Percentiles rank a stretch among this genome's conserved stretches.
phyloP scores from a whole-genome alignment of 345 rosid species.

The Trapa incisa region DNA sequence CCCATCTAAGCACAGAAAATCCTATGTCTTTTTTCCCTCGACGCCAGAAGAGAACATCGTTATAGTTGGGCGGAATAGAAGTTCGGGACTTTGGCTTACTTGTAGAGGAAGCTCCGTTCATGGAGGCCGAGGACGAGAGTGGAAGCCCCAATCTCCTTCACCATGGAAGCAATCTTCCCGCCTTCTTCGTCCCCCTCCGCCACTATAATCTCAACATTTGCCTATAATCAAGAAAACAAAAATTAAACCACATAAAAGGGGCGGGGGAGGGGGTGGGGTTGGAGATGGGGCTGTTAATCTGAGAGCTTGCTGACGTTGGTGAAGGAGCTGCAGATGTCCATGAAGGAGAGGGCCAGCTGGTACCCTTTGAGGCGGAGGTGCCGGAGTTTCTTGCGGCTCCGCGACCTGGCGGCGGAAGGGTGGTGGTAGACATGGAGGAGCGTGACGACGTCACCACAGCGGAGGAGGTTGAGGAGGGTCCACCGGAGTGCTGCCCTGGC shows the following conservation, averaged over 20 bases:
- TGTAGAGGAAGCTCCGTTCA: constrained; percentile 81
- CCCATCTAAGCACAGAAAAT: background rate
- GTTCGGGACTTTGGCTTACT: constrained; percentile 23
- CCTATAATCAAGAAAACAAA: constrained; percentile 14
- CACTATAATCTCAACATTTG: constrained; percentile 66
- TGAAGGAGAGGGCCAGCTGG: constrained; percentile 38
- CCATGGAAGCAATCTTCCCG: constrained; percentile 40
- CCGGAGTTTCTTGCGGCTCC: constrained; percentile 14
- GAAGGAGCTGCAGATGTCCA: constrained; percentile 33
- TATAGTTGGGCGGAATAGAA: background rate
- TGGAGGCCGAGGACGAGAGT: constrained; percentile 81
- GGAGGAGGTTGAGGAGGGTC: constrained; percentile 33
- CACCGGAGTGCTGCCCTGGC: constrained; percentile 34
- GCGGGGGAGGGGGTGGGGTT: background rate
- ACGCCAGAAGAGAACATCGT: too few species aligned
- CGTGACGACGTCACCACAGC: constrained; percentile 31
- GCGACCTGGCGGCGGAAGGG: constrained; percentile 1
- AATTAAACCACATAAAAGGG: background rate
- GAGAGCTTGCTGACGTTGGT: constrained; percentile 17
- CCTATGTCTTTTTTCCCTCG: background rate
- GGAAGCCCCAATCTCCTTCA: constrained; percentile 64
- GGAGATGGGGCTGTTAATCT: background rate
- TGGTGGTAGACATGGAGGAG: constrained; percentile 30
- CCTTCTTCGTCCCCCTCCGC: constrained; percentile 80
- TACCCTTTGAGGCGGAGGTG: constrained; percentile 23